Percentiles rank a stretch among this genome's conserved stretches.
These are phyloP conservation scores for Wickerhamomyces queroliae DNA, from an alignment of 805 yeast species.

Conservation along the genomic window DNA sequence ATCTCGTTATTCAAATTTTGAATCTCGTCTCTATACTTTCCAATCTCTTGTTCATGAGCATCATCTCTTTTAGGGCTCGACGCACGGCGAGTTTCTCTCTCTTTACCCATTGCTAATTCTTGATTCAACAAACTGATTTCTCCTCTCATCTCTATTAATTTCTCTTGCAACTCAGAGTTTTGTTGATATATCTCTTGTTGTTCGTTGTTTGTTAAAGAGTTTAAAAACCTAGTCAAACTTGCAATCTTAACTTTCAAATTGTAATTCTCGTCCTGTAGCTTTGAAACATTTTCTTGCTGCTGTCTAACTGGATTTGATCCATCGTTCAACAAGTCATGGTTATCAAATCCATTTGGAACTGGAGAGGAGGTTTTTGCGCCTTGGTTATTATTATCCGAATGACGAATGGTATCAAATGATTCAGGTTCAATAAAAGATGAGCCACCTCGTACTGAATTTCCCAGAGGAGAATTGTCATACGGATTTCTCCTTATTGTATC, in stretches of 20 bases:
- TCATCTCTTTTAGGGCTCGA: neutral
- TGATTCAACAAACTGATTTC: constrained; percentile 18
- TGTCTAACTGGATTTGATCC: constrained; percentile 26
- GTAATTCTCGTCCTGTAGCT: constrained; percentile 36
- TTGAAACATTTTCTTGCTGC: constrained; percentile 23
- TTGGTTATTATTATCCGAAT: constrained; percentile 7
- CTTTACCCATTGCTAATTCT: constrained; percentile 3
- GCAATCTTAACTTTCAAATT: constrained; percentile 38
- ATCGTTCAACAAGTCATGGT: constrained; percentile 15
- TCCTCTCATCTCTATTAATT: constrained; percentile 16
- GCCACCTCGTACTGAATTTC: neutral
- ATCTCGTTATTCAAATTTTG: constrained; percentile 3
- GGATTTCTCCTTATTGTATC: neutral
- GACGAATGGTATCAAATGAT: constrained; percentile 12
- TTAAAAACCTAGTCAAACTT: constrained; percentile 32
- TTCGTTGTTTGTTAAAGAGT: constrained; percentile 32
- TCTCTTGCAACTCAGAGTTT: constrained; percentile 28
- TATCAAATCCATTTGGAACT: constrained; percentile 9
- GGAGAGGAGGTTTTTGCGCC: constrained; percentile 13
- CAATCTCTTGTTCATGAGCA: neutral
- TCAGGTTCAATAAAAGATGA: constrained; percentile 1
- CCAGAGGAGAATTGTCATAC: neutral
- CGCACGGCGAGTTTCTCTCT: neutral
- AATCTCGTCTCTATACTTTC: neutral
- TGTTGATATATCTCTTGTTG: constrained; percentile 31